Percentiles rank a stretch among this genome's conserved stretches.
Evolutionary conservation across 257 asterid species (phyloP).

Genomic region (Coffea eugenioides): DNA sequence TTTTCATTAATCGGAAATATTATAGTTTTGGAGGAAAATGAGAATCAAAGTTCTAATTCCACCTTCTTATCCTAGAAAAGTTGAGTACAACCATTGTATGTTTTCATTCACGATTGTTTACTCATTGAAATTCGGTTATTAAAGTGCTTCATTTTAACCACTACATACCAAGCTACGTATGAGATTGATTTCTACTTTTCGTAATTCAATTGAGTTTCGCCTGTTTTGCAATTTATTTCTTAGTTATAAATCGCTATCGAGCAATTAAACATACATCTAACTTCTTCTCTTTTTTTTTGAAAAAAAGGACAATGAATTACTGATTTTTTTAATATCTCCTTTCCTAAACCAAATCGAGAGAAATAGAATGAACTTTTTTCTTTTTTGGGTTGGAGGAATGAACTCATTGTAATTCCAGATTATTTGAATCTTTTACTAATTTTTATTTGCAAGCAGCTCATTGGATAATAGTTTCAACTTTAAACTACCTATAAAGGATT

Average conservation of each 20-base stretch:
- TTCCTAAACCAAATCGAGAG: neutral
- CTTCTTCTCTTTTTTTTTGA: no score
- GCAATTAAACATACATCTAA: neutral
- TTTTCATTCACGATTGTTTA: neutral
- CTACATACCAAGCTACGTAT: neutral
- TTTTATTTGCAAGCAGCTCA: no score
- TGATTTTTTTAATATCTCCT: neutral
- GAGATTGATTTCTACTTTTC: neutral
- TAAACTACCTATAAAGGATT: neutral
- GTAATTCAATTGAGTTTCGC: neutral
- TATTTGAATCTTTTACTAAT: neutral
- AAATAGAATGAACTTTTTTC: neutral
- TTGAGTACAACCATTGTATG: neutral
- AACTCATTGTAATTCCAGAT: neutral
- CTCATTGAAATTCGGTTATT: neutral
- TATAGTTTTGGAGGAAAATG: neutral
- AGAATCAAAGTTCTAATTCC: neutral
- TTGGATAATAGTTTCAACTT: no score
- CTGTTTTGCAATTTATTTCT: neutral
- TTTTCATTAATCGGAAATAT: no score
- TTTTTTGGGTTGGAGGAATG: no score
- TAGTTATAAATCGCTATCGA: neutral
- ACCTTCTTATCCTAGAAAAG: neutral
- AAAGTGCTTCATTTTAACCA: neutral
- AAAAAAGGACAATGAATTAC: neutral